Conservation (phyloP, 1,139 yeast species). For the Blastobotrys serpentis region DNA sequence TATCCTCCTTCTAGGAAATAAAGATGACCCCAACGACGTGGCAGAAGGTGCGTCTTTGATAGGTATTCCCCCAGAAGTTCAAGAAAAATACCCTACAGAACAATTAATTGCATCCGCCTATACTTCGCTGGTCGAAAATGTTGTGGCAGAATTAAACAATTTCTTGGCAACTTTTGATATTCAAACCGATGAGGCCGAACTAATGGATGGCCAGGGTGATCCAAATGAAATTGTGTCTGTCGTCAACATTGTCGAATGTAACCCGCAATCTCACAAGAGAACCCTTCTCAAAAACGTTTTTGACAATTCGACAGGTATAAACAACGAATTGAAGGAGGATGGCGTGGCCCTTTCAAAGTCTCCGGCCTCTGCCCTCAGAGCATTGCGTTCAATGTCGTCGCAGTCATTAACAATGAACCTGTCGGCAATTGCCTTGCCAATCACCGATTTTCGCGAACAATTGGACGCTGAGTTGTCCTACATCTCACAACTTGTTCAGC, state of each 20-base stretch:
- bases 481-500: constrained; percentile 17
- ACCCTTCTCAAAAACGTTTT: constrained; percentile 38
- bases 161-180: constrained; percentile 36
- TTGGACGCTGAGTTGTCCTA: constrained; percentile 31
- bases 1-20: constrained; percentile 40
- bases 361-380: constrained; percentile 33
- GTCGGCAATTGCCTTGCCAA: constrained; percentile 15
- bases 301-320: constrained; percentile 40
- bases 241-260: constrained; percentile 40
- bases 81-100: constrained; percentile 31
- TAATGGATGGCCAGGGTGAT: constrained; percentile 30
- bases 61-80: constrained; percentile 38
- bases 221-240: constrained; percentile 38
- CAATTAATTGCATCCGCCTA: constrained; percentile 39
- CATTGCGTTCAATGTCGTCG: constrained; percentile 25
- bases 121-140: constrained; percentile 35
- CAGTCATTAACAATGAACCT: constrained; percentile 8
- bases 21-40: constrained; percentile 32
- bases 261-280: constrained; percentile 29
- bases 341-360: constrained; percentile 39
- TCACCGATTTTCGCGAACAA: constrained; percentile 24
- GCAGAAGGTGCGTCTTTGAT: constrained; percentile 44
- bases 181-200: constrained; percentile 22
- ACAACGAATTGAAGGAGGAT: constrained; percentile 41
- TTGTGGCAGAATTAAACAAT: constrained; percentile 38